A percentile compares a stretch with the other conserved stretches of the same genome.
These are phyloP conservation scores for Entelexis sorbosivorans DNA, from an alignment of 1,139 yeast genomes.

Conservation along the genomic window DNA sequence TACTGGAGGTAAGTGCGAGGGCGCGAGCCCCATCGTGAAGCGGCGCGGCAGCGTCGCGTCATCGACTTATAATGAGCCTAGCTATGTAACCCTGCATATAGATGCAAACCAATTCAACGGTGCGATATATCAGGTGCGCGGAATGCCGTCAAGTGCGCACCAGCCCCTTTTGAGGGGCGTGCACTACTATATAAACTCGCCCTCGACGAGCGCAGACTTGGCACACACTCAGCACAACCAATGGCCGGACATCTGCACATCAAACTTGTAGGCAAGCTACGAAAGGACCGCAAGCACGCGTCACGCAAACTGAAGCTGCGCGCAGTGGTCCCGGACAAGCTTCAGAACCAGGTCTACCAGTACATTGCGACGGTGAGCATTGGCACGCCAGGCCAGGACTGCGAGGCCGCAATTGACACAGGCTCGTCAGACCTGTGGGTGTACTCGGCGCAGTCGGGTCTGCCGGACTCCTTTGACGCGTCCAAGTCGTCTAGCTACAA, in stretches of 20 bases:
- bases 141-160: neutral
- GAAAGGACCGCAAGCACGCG: slow-evolving; percentile 5
- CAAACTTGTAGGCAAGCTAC: neutral
- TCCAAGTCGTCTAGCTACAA: slow-evolving; percentile 37
- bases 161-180: neutral
- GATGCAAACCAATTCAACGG: neutral
- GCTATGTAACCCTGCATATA: neutral
- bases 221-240: neutral
- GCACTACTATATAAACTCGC: too few species aligned
- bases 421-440: slow-evolving; percentile 39
- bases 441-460: slow-evolving; percentile 5
- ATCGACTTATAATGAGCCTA: neutral
- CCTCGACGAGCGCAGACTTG: too few species aligned
- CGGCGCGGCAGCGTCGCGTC: neutral
- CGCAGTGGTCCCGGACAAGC: slow-evolving; percentile 12
- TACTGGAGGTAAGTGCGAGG: too few species aligned
- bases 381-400: slow-evolving; percentile 35
- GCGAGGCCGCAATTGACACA: slow-evolving; percentile 35
- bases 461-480: slow-evolving; percentile 32
- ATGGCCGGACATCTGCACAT: slow-evolving; percentile 2
- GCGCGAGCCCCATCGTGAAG: too few species aligned
- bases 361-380: slow-evolving; percentile 25
- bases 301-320: slow-evolving; percentile 4
- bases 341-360: slow-evolving; percentile 15
- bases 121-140: neutral